phyloP scores from a whole-genome alignment of 352 stramenopile genomes.

The Peronospora farinosa region DNA sequence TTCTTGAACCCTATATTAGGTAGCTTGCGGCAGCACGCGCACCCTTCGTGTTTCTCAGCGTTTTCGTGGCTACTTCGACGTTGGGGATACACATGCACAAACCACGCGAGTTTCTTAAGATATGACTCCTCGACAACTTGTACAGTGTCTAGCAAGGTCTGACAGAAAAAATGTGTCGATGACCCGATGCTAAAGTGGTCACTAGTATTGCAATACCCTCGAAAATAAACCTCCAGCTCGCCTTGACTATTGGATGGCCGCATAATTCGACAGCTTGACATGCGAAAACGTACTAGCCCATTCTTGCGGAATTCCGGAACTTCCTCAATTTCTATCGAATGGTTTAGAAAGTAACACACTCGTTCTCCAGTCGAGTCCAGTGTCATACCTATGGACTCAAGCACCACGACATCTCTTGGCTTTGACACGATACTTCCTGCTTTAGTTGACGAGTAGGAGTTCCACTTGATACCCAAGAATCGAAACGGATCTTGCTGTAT shows the following conservation, averaged over 20 bases:
- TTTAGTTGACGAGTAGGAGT: slow-evolving; percentile 6
- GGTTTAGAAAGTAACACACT: slow-evolving; percentile 33
- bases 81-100: slow-evolving; percentile 34
- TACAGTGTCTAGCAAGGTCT: slow-evolving; percentile 31
- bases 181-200: slow-evolving; percentile 22
- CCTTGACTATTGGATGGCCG: slow-evolving; percentile 28
- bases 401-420: slow-evolving; percentile 17
- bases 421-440: slow-evolving; percentile 10
- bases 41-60: slow-evolving; percentile 19
- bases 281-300: slow-evolving; percentile 25
- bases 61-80: slow-evolving; percentile 8
- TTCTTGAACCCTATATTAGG: slow-evolving; percentile 33
- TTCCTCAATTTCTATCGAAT: slow-evolving; percentile 36
- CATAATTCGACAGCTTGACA: slow-evolving; percentile 42
- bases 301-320: slow-evolving; percentile 36
- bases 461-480: slow-evolving; percentile 28
- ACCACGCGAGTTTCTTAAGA: slow-evolving; percentile 63
- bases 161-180: slow-evolving; percentile 30
- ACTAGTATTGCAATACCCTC: slow-evolving; percentile 34
- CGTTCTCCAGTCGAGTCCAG: slow-evolving; percentile 32
- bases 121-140: slow-evolving; percentile 50
- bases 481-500: slow-evolving; percentile 25
- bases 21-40: slow-evolving; percentile 32
- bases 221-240: slow-evolving; percentile 41
- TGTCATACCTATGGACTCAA: slow-evolving; percentile 35